Conservation (phyloP, 148 eudicot genomes). For the Rhododendron henanense region DNA sequence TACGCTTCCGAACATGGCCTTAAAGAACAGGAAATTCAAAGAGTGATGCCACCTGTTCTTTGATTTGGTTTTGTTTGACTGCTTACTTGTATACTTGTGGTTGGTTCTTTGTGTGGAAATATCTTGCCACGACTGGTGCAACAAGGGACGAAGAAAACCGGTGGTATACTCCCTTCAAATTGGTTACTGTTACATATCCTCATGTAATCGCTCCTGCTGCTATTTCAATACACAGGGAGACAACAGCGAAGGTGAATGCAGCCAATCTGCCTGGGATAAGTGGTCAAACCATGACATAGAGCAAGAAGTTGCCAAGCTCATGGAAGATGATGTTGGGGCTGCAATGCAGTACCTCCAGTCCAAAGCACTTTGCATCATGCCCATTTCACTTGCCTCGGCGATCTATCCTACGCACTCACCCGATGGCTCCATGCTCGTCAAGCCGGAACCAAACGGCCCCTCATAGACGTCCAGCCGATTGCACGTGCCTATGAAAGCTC, state of each 20-base stretch:
- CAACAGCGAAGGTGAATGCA: conserved; percentile 27
- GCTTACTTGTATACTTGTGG: neutral
- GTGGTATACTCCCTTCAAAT: neutral
- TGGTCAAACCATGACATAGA: conserved; percentile 62
- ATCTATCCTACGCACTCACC: conserved; percentile 38
- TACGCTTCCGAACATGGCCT: neutral
- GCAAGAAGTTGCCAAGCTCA: conserved; percentile 57
- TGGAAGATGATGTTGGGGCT: conserved; percentile 68
- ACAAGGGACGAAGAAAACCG: neutral
- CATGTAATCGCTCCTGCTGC: neutral
- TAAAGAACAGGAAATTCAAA: neutral
- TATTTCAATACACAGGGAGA: conserved; percentile 28
- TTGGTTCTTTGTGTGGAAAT: neutral
- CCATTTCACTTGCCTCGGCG: conserved; percentile 62
- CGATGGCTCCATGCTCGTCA: conserved; percentile 27
- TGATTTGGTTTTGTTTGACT: neutral
- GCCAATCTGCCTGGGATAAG: conserved; percentile 48
- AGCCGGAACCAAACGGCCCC: conserved; percentile 41
- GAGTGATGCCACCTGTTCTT: neutral
- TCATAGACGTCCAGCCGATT: conserved; percentile 13
- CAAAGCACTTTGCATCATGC: conserved; percentile 71
- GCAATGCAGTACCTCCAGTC: conserved; percentile 77
- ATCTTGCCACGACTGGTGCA: neutral
- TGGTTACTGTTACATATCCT: neutral
- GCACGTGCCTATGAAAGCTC: conserved; percentile 29